Percentiles rank a stretch among this genome's conserved stretches.
phyloP scores from a whole-genome alignment of 106 monocot species.

The Agapanthus africanus region DNA sequence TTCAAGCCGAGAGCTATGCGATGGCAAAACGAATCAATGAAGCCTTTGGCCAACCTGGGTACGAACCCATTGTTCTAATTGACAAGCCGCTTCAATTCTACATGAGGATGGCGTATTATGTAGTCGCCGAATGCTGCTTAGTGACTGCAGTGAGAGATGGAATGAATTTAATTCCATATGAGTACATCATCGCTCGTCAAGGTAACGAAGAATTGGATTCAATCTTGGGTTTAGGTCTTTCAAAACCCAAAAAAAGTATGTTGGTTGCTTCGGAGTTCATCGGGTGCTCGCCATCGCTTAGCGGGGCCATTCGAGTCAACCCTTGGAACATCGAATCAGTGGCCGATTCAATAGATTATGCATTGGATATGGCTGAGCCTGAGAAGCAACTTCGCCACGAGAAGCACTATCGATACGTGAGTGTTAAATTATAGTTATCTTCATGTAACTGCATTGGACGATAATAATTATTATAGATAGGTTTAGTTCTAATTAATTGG shows the following conservation, averaged over 20 bases:
- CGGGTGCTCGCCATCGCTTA: no score
- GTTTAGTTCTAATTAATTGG: no score
- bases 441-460: no score
- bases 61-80: slow-evolving; percentile 34
- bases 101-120: slow-evolving; percentile 45
- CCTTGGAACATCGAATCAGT: slow-evolving; percentile 56
- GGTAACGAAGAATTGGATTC: slow-evolving; percentile 31
- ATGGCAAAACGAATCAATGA: slow-evolving; percentile 39
- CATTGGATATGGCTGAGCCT: slow-evolving; percentile 29
- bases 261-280: slow-evolving; percentile 36
- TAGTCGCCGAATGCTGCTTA: no score
- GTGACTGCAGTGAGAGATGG: no score
- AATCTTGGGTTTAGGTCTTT: slow-evolving; percentile 6
- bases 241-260: slow-evolving; percentile 38
- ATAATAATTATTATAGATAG: no score
- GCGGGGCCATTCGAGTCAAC: no score
- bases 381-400: slow-evolving; percentile 49
- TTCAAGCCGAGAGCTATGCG: slow-evolving; percentile 28
- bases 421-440: no score
- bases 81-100: slow-evolving; percentile 44
- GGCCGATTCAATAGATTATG: slow-evolving; percentile 35
- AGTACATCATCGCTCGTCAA: slow-evolving; percentile 45
- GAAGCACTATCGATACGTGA: slow-evolving; percentile 40
- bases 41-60: slow-evolving; percentile 23
- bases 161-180: slow-evolving; percentile 56